phyloP scores from a whole-genome alignment of 2,329 filamentous ascomycete species.

The Phialophora expanda region DNA sequence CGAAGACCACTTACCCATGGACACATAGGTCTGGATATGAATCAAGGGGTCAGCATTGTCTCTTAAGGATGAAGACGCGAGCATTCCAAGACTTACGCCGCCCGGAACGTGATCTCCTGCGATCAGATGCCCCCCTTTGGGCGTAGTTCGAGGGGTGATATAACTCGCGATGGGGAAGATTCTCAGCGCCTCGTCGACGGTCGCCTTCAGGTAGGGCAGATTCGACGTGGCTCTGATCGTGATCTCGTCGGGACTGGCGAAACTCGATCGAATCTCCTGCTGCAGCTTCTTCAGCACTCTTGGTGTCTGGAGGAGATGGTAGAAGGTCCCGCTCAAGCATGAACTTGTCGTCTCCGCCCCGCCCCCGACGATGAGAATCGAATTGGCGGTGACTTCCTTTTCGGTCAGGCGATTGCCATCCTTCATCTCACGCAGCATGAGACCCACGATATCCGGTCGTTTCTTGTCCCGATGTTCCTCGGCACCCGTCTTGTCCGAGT shows the following conservation, averaged over 20 bases:
- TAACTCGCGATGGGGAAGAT: constrained; percentile 28
- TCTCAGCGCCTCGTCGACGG: constrained; percentile 28
- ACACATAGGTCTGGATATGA: constrained; percentile 24
- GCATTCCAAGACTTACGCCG: constrained; percentile 17
- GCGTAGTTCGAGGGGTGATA: constrained; percentile 39
- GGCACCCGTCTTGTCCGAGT: neutral
- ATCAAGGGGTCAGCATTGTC: neutral
- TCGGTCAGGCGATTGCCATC: constrained; percentile 66
- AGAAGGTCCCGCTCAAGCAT: constrained; percentile 54
- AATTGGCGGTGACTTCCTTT: constrained; percentile 64
- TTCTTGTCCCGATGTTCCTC: constrained; percentile 70
- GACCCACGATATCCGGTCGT: constrained; percentile 48
- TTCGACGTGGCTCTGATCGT: constrained; percentile 25
- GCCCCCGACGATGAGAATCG: constrained; percentile 64
- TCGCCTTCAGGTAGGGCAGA: constrained; percentile 32
- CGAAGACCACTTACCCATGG: constrained; percentile 15
- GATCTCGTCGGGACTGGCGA: constrained; percentile 48
- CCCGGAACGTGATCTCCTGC: constrained; percentile 44
- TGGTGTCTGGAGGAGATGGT: constrained; percentile 49
- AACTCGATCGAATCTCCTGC: constrained; percentile 46
- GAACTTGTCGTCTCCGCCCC: constrained; percentile 75
- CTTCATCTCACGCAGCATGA: constrained; percentile 33
- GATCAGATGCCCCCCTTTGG: constrained; percentile 47
- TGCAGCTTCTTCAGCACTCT: constrained; percentile 43
- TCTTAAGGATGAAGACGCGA: neutral